A percentile compares a stretch with the other conserved stretches of the same genome.
Evolutionary conservation across 225 moss, liverwort and hornwort genomes (phyloP).

Genomic region (Rhytidiadelphus loreus): DNA sequence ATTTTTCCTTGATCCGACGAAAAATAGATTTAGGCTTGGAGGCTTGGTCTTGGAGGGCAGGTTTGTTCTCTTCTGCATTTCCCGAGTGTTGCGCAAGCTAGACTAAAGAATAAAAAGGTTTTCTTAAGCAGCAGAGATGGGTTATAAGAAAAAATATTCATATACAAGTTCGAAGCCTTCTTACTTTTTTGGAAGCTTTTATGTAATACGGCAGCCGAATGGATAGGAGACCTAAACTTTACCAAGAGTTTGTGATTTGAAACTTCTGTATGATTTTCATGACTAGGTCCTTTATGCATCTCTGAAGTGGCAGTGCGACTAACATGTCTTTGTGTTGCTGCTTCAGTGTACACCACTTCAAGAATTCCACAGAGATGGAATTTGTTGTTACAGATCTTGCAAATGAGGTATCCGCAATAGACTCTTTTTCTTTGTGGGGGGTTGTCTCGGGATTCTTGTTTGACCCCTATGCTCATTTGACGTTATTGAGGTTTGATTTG

Average conservation of each 20-base stretch:
- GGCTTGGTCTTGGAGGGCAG: slow-evolving; percentile 96
- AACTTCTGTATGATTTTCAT: not conserved
- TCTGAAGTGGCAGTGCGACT: not conserved
- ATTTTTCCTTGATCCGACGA: slow-evolving; percentile 72
- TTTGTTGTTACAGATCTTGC: slow-evolving; percentile 87
- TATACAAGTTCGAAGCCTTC: not conserved
- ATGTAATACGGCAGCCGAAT: not conserved
- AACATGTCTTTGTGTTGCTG: not conserved
- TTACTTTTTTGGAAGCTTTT: not conserved
- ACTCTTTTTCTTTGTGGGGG: not conserved
- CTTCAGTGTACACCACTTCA: slow-evolving; percentile 75
- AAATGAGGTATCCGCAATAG: slow-evolving; percentile 47
- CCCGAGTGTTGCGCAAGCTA: not conserved
- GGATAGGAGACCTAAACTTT: not conserved
- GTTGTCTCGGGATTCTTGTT: not conserved
- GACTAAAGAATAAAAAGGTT: not conserved
- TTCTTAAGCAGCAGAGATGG: not conserved
- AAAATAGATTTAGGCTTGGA: slow-evolving; percentile 81
- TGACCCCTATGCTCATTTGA: not conserved
- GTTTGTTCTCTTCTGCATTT: slow-evolving; percentile 25
- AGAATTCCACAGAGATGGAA: slow-evolving; percentile 81
- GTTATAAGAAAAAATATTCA: not conserved
- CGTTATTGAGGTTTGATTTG: not conserved
- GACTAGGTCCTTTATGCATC: not conserved
- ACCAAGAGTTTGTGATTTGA: not conserved